Evolutionary conservation across 345 rosid genomes (phyloP).

Genomic region (Syzygium oleosum): DNA sequence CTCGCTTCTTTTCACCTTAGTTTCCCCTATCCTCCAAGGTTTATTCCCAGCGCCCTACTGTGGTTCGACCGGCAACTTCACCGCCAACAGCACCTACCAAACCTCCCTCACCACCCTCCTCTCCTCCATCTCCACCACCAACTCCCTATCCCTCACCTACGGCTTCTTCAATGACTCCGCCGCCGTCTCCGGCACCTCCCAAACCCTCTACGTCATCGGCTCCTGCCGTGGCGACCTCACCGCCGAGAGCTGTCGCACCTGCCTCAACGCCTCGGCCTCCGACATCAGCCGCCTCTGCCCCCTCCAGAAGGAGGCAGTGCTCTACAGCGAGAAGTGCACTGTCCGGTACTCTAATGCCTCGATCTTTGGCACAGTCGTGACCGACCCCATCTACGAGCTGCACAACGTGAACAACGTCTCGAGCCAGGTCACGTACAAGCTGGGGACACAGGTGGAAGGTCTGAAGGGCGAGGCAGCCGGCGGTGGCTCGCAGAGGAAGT

Average conservation of each 20-base stretch:
- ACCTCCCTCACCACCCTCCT: constrained; percentile 4
- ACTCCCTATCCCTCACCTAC: not conserved
- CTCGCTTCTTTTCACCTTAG: not conserved
- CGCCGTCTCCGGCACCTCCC: not conserved
- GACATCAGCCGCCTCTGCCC: not conserved
- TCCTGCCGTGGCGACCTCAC: constrained; percentile 12
- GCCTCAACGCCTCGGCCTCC: not conserved
- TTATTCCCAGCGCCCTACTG: too few relatives aligned
- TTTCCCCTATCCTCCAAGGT: too few relatives aligned
- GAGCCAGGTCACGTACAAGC: too few relatives aligned
- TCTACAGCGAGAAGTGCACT: not conserved
- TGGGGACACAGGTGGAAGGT: too few relatives aligned
- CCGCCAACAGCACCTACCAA: constrained; percentile 1
- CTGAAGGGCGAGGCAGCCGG: not conserved
- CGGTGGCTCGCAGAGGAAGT: too few relatives aligned
- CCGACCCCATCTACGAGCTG: too few relatives aligned
- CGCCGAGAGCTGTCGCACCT: not conserved
- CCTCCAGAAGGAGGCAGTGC: not conserved
- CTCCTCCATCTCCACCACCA: constrained; percentile 1
- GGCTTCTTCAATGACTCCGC: constrained; percentile 1
- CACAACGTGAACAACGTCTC: too few relatives aligned
- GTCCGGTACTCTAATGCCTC: too few relatives aligned
- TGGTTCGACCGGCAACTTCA: not conserved
- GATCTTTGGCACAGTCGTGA: too few relatives aligned
- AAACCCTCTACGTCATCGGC: not conserved